These are phyloP conservation scores for Dendrocalamus latiflorus DNA, from an alignment of 202 grass and related monocot species.

Conservation along the genomic window DNA sequence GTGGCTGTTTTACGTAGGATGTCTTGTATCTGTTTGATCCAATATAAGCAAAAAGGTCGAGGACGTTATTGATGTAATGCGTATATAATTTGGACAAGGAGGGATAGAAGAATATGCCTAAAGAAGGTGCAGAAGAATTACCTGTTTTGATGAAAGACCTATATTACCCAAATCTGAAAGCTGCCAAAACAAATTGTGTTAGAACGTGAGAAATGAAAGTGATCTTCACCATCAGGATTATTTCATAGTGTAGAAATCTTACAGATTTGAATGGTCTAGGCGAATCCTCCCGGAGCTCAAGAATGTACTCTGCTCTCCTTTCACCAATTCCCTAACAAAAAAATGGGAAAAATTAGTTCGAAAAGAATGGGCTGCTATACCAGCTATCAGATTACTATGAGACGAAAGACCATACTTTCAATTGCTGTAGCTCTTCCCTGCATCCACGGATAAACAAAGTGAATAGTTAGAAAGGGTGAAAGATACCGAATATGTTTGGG, in stretches of 20 bases:
- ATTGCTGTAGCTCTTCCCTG: slow-evolving; percentile 79
- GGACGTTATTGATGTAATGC: background rate
- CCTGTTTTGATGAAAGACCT: slow-evolving; percentile 83
- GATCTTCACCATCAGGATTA: slow-evolving; percentile 1
- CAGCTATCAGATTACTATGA: slow-evolving; percentile 5
- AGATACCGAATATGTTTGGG: background rate
- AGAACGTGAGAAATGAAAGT: too few relatives aligned
- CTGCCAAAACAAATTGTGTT: slow-evolving; percentile 42
- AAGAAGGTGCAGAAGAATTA: slow-evolving; percentile 16
- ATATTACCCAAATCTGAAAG: slow-evolving; percentile 77
- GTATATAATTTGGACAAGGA: background rate
- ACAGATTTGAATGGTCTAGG: slow-evolving; percentile 76
- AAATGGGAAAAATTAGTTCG: slow-evolving; percentile 2
- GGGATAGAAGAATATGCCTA: background rate
- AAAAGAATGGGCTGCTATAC: background rate
- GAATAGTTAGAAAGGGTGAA: slow-evolving; percentile 26
- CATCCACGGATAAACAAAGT: slow-evolving; percentile 26
- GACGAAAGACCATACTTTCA: slow-evolving; percentile 57
- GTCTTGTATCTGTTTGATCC: slow-evolving; percentile 40
- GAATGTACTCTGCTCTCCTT: slow-evolving; percentile 84
- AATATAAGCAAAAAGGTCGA: background rate
- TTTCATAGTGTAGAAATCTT: slow-evolving; percentile 26
- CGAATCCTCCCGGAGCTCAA: slow-evolving; percentile 67
- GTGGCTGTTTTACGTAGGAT: slow-evolving; percentile 48
- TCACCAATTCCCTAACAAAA: slow-evolving; percentile 73